A percentile compares a stretch with the other conserved stretches of the same genome.
Evolutionary conservation across 371 early-diverging fungal species (phyloP).

Genomic region (Astathelohania contejeani): DNA sequence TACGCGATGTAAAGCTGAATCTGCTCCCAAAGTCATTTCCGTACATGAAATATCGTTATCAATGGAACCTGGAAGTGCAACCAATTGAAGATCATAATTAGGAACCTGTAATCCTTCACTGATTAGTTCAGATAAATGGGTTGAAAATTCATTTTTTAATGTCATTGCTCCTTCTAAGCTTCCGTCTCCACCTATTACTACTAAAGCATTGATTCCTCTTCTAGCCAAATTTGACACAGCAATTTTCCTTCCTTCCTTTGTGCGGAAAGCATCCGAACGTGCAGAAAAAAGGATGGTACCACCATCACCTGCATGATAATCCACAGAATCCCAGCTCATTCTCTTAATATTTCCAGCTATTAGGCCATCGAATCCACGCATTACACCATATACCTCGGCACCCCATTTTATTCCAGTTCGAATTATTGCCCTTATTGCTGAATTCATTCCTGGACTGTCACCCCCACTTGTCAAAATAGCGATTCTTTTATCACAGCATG

Average conservation of each 20-base stretch:
- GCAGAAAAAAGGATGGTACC: constrained; percentile 94
- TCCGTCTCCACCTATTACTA: constrained; percentile 96
- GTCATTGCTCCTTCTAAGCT: constrained; percentile 82
- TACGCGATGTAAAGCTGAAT: constrained; percentile 80
- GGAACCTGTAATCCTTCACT: constrained; percentile 32
- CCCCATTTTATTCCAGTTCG: constrained; percentile 56
- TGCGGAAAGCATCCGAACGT: constrained; percentile 68
- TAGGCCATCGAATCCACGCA: constrained; percentile 88
- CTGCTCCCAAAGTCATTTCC: constrained; percentile 76
- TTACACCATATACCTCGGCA: constrained; percentile 53
- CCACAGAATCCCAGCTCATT: constrained; percentile 73
- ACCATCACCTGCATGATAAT: constrained; percentile 62
- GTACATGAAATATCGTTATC: constrained; percentile 77
- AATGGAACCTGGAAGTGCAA: constrained; percentile 74
- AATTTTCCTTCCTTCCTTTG: constrained; percentile 65
- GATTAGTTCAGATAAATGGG: constrained; percentile 61
- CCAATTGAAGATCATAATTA: constrained; percentile 54
- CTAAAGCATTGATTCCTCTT: constrained; percentile 74
- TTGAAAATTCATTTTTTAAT: constrained; percentile 75
- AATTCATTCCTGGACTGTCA: constrained; percentile 96
- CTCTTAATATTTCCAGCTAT: constrained; percentile 75
- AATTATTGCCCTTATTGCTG: constrained; percentile 78
- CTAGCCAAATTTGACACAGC: constrained; percentile 70
- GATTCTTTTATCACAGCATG: constrained; percentile 51
- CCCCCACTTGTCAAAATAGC: constrained; percentile 90